Conservation (phyloP, 2,329 filamentous ascomycete genomes). For the Penicillium carneum region DNA sequence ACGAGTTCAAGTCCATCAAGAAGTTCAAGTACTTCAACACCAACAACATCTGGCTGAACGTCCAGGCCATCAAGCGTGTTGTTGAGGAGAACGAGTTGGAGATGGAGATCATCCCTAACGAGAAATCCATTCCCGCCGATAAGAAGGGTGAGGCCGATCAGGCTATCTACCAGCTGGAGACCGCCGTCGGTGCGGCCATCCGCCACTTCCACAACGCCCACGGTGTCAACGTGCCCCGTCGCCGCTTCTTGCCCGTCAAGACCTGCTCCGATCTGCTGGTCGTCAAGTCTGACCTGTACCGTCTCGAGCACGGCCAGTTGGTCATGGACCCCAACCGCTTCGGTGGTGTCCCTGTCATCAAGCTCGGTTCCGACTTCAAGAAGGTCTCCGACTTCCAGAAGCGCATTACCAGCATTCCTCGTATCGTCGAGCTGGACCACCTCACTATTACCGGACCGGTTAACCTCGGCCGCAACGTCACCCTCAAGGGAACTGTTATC, state of each 20-base stretch:
- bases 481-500: slow-evolving; percentile 95
- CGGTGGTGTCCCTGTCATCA: slow-evolving; percentile 95
- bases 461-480: slow-evolving; percentile 93
- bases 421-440: slow-evolving; percentile 67
- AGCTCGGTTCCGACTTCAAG: slow-evolving; percentile 99
- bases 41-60: slow-evolving; percentile 99
- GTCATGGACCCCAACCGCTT: slow-evolving; percentile 96
- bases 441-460: slow-evolving; percentile 97
- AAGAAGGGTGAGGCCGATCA: slow-evolving; percentile 99
- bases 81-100: slow-evolving; percentile 97
- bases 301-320: slow-evolving; percentile 96
- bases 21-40: slow-evolving; percentile 99
- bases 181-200: slow-evolving; percentile 96
- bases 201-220: slow-evolving; percentile 98
- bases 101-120: slow-evolving; percentile 99
- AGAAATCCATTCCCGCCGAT: slow-evolving; percentile 96
- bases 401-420: slow-evolving; percentile 59
- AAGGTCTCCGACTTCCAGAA: slow-evolving; percentile 83
- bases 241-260: slow-evolving; percentile 99
- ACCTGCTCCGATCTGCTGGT: slow-evolving; percentile 99
- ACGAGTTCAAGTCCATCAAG: slow-evolving; percentile 99
- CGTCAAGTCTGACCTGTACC: slow-evolving; percentile 99
- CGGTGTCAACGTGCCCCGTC: slow-evolving; percentile 96
- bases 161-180: slow-evolving; percentile 97
- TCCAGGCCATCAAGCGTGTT: slow-evolving; percentile 95